Conservation (phyloP, 805 yeast genomes). For the Wickerhamiella bombiphila region DNA sequence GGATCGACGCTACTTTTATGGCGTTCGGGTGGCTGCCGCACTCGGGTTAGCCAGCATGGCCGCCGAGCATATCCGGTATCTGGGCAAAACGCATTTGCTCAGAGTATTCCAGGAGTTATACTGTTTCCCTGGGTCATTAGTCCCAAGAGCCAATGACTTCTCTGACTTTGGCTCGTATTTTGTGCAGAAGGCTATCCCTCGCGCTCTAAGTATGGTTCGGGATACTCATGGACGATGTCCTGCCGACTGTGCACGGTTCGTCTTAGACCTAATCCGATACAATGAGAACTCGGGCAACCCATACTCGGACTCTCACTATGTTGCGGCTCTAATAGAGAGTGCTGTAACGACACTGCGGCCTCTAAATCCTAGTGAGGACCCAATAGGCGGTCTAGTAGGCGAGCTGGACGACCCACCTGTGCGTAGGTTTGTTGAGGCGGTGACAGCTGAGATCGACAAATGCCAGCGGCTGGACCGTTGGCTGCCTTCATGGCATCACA, state of each 20-base stretch:
- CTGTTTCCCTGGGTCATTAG: constrained; percentile 43
- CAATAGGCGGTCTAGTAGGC: constrained; percentile 5
- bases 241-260: constrained; percentile 40
- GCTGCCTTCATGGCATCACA: constrained; percentile 58
- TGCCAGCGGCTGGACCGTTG: constrained; percentile 69
- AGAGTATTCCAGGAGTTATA: constrained; percentile 53
- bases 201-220: constrained; percentile 43
- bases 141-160: constrained; percentile 75
- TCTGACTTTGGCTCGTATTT: constrained; percentile 53
- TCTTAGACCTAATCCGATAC: constrained; percentile 59
- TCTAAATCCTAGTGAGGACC: constrained; percentile 8
- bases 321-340: constrained; percentile 42
- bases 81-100: constrained; percentile 61
- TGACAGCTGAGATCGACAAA: constrained; percentile 55
- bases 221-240: constrained; percentile 54
- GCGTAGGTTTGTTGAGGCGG: constrained; percentile 29
- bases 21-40: constrained; percentile 80
- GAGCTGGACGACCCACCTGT: constrained; percentile 7
- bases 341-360: constrained; percentile 30
- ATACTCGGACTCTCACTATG: constrained; percentile 58
- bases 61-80: constrained; percentile 40
- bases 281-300: constrained; percentile 74
- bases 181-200: constrained; percentile 54
- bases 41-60: constrained; percentile 58
- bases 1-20: constrained; percentile 78